Evolutionary conservation across 805 yeast species (phyloP), one percentile per base, ranked within the genome.

Genomic region (Priceomyces haplophilus): DNA sequence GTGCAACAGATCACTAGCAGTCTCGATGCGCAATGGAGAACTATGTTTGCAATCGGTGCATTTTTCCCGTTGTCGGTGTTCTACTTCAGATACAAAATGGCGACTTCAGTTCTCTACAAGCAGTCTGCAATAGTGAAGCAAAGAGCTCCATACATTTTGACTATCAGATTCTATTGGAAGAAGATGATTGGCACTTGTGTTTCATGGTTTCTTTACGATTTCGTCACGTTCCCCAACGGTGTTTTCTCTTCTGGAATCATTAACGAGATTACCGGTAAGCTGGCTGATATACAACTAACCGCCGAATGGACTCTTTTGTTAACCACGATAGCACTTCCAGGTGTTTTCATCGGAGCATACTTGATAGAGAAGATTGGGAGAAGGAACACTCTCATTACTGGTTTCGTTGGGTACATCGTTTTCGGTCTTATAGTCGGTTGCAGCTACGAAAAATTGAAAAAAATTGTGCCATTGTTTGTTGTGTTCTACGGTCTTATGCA

Each of bases 181-280:
- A 67, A 86, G 43, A 56, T 85, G 17, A 50, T 84, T 23, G 93
- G 91, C 27, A 81, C 87, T 13, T 79, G 85, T 58, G 81, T 79
- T 4, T 76, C 85, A 44, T 85, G 93, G 93, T 85, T 85, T 67
- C 69, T 85, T 52, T 85, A 83, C 57, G 95, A 85, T 65, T 85
- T 85, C 53, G 85, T 85, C 53, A 80, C 86, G 5, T 85, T 85
- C 69, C 90, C 91, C 10, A 84, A 84, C 56, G 88, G 88, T 58
- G 73, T 83, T 40, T 83, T 83, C 58, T 75, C 85, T 4, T 71
- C 82, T 23, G 62, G 64, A 38, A 83, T 84, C 51, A 79, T 83
- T 43, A 53, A 80, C 11, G 63, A 73, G n/a, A 73, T 76, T 29
- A 65, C 82, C 40, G 31, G 47, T 4, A 59, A 59, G 3, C 47